A percentile compares a stretch with the other conserved stretches of the same genome.
Conservation (phyloP, 2,329 filamentous ascomycete species). For the Apiospora sp. region DNA sequence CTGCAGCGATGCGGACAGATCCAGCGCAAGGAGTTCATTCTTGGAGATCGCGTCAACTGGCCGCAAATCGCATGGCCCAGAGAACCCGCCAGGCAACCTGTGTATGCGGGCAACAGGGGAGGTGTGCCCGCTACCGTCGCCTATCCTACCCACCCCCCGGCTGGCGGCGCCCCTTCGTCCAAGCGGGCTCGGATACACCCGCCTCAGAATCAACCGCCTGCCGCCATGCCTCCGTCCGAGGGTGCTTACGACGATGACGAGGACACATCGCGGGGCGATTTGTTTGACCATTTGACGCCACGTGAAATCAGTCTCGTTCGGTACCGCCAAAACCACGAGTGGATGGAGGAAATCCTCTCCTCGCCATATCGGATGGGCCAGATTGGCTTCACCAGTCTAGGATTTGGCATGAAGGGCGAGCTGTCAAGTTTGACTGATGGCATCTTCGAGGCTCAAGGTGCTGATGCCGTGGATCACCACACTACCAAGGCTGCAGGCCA, state of each 20-base stretch:
- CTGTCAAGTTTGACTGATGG: conserved; percentile 83
- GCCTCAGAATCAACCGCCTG: conserved; percentile 46
- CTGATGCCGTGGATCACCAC: conserved; percentile 53
- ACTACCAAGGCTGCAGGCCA: conserved; percentile 69
- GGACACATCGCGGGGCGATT: conserved; percentile 84
- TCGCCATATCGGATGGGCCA: conserved; percentile 88
- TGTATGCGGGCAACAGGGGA: conserved; percentile 57
- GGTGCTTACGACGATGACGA: conserved; percentile 82
- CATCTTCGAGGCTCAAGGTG: conserved; percentile 75
- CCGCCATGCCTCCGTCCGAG: conserved; percentile 46
- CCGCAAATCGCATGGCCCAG: conserved; percentile 79
- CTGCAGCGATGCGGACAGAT: conserved; percentile 81
- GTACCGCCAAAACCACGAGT: conserved; percentile 95
- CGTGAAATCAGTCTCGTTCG: conserved; percentile 86
- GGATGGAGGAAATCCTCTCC: conserved; percentile 97
- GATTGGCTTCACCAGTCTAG: conserved; percentile 87
- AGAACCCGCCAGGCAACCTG: conserved; percentile 57
- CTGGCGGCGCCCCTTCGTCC: conserved; percentile 57
- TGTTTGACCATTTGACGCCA: conserved; percentile 88
- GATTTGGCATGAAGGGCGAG: conserved; percentile 84
- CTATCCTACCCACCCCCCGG: conserved; percentile 61
- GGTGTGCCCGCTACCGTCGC: conserved; percentile 68
- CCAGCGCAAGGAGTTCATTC: conserved; percentile 91
- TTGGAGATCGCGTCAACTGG: conserved; percentile 90
- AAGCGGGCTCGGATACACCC: conserved; percentile 61